A percentile compares a stretch with the other conserved stretches of the same genome.
Evolutionary conservation across 805 yeast genomes (phyloP).

Genomic region (Candida alai): DNA sequence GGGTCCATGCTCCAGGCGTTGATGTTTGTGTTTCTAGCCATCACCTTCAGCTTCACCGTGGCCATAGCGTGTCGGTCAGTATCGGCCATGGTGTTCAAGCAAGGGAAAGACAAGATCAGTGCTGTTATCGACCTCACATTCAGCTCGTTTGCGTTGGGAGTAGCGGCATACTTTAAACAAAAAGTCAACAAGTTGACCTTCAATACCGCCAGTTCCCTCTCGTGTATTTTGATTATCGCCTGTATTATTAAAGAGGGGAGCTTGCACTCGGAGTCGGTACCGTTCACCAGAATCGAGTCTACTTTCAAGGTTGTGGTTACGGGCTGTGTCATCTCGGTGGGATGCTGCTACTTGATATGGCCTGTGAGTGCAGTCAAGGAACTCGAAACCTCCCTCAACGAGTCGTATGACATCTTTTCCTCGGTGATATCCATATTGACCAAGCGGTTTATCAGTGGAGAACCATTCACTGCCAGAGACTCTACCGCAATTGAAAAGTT

Average conservation of each 20-base stretch:
- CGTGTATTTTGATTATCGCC: constrained; percentile 66
- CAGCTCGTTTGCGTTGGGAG: constrained; percentile 56
- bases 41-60: constrained; percentile 50
- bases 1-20: constrained; percentile 80
- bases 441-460: constrained; percentile 48
- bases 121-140: constrained; percentile 51
- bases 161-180: constrained; percentile 67
- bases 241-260: constrained; percentile 74
- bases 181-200: constrained; percentile 63
- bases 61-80: constrained; percentile 50
- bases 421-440: constrained; percentile 43
- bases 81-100: constrained; percentile 42
- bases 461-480: constrained; percentile 39
- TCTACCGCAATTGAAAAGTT: constrained; percentile 32
- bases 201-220: constrained; percentile 77
- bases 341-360: constrained; percentile 59
- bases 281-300: constrained; percentile 49
- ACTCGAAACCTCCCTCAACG: constrained; percentile 45
- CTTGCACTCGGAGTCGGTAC: constrained; percentile 53
- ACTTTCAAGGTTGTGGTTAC: constrained; percentile 53
- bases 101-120: constrained; percentile 47
- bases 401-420: constrained; percentile 51
- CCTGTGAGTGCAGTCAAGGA: constrained; percentile 53
- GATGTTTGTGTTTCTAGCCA: constrained; percentile 52
- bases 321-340: constrained; percentile 60